Conservation (phyloP, 352 stramenopile genomes). For the Peronospora belbahrii region DNA sequence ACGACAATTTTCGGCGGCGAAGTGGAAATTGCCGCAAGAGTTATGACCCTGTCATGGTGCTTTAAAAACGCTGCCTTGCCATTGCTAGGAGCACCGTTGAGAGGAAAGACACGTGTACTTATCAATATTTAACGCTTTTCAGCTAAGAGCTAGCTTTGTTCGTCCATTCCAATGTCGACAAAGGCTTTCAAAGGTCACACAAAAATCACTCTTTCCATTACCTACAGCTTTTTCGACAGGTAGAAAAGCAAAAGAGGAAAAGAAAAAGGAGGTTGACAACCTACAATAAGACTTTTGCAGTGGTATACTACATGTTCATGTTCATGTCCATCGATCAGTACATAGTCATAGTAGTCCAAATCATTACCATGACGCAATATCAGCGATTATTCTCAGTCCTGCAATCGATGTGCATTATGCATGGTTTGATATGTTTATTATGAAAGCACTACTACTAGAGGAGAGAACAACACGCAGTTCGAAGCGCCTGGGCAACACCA, state of each 20-base stretch:
- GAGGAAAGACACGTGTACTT: not conserved
- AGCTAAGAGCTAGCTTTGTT: too few relatives aligned
- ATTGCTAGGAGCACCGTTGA: not conserved
- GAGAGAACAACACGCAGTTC: constrained; percentile 17
- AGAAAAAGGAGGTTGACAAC: not conserved
- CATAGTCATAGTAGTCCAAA: not conserved
- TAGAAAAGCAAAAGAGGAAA: constrained; percentile 9
- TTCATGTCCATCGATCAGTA: constrained; percentile 1
- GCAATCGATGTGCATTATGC: not conserved
- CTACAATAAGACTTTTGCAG: constrained; percentile 6
- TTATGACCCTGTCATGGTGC: constrained; percentile 34
- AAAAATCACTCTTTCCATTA: constrained; percentile 8
- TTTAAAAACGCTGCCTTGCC: too few relatives aligned
- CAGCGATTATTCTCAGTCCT: not conserved
- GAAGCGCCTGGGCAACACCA: constrained; percentile 13
- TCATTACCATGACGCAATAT: not conserved
- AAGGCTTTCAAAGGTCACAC: constrained; percentile 6
- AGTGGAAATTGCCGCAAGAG: constrained; percentile 44
- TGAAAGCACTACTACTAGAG: constrained; percentile 15
- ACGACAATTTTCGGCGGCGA: constrained; percentile 45
- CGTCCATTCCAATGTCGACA: constrained; percentile 7
- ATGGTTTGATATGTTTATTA: constrained; percentile 29
- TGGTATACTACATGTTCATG: constrained; percentile 7
- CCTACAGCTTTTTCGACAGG: constrained; percentile 7
- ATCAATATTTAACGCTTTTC: constrained; percentile 19